These are phyloP conservation scores for Eleusine coracana DNA, from an alignment of 176 grass and related monocot genomes.

Conservation along the genomic window DNA sequence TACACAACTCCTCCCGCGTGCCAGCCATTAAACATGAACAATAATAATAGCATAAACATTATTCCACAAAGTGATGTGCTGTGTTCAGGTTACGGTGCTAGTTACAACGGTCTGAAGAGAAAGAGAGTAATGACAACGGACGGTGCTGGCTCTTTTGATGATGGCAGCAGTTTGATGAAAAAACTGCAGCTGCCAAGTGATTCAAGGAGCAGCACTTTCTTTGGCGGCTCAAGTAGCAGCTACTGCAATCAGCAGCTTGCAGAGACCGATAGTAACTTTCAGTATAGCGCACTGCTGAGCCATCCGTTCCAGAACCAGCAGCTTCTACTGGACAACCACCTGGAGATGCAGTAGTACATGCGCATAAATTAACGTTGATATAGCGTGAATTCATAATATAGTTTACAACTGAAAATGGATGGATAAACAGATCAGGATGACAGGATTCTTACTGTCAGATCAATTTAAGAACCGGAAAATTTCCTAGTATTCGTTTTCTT, in stretches of 20 bases:
- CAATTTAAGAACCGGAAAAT: background rate
- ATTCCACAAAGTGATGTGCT: background rate
- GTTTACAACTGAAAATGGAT: background rate
- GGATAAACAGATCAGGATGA: background rate
- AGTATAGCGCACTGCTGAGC: constrained; percentile 34
- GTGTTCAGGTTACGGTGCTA: background rate
- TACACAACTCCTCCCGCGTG: constrained; percentile 15
- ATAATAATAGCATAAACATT: background rate
- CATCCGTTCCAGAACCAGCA: constrained; percentile 17
- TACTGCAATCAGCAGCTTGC: constrained; percentile 32
- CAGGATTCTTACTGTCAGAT: background rate
- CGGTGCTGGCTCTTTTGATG: constrained; percentile 13
- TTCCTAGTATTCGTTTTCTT: background rate
- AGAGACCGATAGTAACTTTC: background rate
- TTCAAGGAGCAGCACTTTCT: constrained; percentile 8
- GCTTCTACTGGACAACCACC: background rate
- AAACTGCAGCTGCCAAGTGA: constrained; percentile 23
- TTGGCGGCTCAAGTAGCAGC: background rate
- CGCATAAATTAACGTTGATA: background rate
- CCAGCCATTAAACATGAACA: background rate
- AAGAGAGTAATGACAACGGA: constrained; percentile 7
- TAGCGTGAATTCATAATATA: background rate
- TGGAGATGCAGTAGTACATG: background rate
- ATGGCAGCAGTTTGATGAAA: background rate
- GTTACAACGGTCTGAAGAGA: constrained; percentile 26